These are phyloP conservation scores for Prinsepia uniflora DNA, from an alignment of 306 rosid species.

Conservation along the genomic window DNA sequence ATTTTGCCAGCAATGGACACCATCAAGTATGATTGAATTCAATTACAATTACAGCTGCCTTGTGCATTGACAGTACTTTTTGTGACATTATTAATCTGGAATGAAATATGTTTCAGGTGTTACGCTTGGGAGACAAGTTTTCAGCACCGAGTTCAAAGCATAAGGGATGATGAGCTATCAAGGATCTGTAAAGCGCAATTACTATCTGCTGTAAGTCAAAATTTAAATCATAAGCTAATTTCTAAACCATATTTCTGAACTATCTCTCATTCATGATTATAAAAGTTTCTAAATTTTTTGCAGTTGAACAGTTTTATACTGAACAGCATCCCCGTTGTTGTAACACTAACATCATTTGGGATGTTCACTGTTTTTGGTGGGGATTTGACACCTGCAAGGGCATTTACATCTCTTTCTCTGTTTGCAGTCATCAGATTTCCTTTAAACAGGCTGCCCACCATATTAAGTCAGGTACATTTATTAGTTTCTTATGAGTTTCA, in stretches of 20 bases:
- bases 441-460: slow-evolving; percentile 67
- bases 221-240: too few species aligned
- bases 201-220: slow-evolving; percentile 35
- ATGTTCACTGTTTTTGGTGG: slow-evolving; percentile 80
- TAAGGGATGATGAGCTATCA: slow-evolving; percentile 58
- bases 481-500: background rate
- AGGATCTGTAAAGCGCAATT: slow-evolving; percentile 71
- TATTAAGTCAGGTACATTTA: slow-evolving; percentile 66
- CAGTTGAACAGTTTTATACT: slow-evolving; percentile 69
- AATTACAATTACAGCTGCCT: background rate
- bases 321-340: slow-evolving; percentile 78
- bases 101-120: slow-evolving; percentile 55
- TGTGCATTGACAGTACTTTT: slow-evolving; percentile 13
- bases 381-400: slow-evolving; percentile 79
- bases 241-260: background rate
- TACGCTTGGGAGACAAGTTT: slow-evolving; percentile 94
- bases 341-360: slow-evolving; percentile 72
- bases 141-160: slow-evolving; percentile 57
- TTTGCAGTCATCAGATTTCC: slow-evolving; percentile 74
- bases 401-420: slow-evolving; percentile 83
- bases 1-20: slow-evolving; percentile 87
- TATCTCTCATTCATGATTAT: background rate
- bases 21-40: slow-evolving; percentile 57
- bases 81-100: slow-evolving; percentile 23
- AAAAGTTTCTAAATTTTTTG: slow-evolving; percentile 28